Evolutionary conservation across 768 basidiomycete species (phyloP).

Genomic region (Crassisporium funariophilum): DNA sequence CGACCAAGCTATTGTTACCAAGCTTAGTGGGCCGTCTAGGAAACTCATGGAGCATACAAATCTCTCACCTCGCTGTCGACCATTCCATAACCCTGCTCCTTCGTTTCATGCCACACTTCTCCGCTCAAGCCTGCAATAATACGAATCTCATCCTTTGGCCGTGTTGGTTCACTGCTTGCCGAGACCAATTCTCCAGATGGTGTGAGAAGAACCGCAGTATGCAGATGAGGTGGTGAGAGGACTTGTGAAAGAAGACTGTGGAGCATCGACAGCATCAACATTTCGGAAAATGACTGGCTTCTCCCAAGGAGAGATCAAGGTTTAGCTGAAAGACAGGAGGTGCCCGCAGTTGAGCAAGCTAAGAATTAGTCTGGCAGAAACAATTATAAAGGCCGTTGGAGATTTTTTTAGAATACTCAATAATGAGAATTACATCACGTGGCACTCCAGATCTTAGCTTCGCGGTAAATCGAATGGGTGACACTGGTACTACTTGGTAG

Average conservation of each 20-base stretch:
- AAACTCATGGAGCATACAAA: constrained; percentile 5
- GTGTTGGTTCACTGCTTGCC: constrained; percentile 53
- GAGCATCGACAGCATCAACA: constrained; percentile 72
- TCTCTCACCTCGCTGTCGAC: constrained; percentile 73
- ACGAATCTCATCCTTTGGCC: constrained; percentile 73
- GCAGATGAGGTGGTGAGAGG: constrained; percentile 59
- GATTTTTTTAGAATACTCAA: too few species aligned
- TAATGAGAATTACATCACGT: too few species aligned
- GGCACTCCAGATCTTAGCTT: too few species aligned
- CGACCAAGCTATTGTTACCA: constrained; percentile 57
- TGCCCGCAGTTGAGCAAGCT: too few species aligned
- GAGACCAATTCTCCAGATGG: constrained; percentile 77
- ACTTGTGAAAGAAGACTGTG: constrained; percentile 67
- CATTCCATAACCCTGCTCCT: constrained; percentile 65
- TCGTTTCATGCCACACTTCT: constrained; percentile 80
- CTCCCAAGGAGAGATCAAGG: background rate
- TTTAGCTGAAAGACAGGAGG: too few species aligned
- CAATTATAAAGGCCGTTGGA: too few species aligned
- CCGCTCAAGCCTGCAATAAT: constrained; percentile 71
- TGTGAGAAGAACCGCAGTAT: constrained; percentile 72
- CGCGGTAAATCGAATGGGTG: too few species aligned
- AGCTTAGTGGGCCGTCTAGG: constrained; percentile 6
- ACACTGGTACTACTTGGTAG: too few species aligned
- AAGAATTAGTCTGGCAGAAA: too few species aligned
- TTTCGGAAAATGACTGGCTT: constrained; percentile 26